Base-by-base conservation (phyloP, 1,284 basidiomycete genomes). In the Apiotrichum brassicae region DNA sequence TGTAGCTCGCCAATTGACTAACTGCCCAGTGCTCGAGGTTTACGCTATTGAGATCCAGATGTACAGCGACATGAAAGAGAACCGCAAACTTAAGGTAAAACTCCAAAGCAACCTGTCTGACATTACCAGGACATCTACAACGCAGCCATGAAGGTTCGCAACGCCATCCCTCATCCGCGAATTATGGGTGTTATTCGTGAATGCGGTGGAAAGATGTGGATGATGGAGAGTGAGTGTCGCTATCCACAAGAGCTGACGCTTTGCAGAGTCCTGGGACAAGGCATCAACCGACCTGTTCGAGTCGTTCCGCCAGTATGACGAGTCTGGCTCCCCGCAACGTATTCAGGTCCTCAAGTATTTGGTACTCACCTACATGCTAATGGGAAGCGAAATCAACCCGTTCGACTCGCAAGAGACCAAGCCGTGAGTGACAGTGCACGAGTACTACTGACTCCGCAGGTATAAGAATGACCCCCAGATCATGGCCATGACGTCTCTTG, bases 201-300 rank as follows among this genome's bases (percentile, higher is more conserved):
- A 72, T 97, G 94, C 60, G 95, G 95, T 13, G 95, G 95, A 8
- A 99, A 98, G 76, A 99, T 99, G 95, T 97, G 95, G 90, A 98
- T 99, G 95, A 90, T 89, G 51, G 95, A 98, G 78, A 87, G 93
- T 87, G 70, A 62, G 85, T 77, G 8, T 8, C 37, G 13, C 14
- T 11, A 13, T 1, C 3, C 1, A 24, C 35, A 26, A 1, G 2
- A 3, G 28, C 53, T 56, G 43, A 61, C 52, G 4, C 18, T 1
- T 34, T 46, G 5, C 63, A 91, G 88, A 87, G 57, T 86, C 95
- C 75, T 99, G 94, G 93, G 86, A 87, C 53, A 84, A 88, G 44
- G 95, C 95, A 0, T 94, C 91, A 59, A 88, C 91, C 64, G 94
- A 98, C 75, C 95, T 99, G 71, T 98, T 97, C 74, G 93, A 97